Base-by-base conservation (phyloP, 306 rosid genomes). In the Datisca glomerata region DNA sequence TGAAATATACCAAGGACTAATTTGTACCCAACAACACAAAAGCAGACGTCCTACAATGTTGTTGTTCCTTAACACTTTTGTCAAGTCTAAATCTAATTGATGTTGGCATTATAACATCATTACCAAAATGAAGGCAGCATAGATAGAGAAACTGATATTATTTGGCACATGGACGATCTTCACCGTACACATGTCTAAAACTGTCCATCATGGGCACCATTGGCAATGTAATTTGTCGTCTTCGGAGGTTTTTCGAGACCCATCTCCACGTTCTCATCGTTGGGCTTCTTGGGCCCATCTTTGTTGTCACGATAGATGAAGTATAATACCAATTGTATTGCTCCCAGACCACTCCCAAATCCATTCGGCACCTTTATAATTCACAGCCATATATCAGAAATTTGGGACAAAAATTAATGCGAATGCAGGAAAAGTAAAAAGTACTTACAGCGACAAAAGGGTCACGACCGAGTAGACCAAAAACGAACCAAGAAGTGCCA, bases 401-500 rank as follows among this genome's bases (percentile, higher is more conserved):
- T 21, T 27, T 17, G 5, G 7, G 13, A 2, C 3, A 13, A 6
- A 15, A 37, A 9, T 5, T 2, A 3, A 15, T 6, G 4, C 3
- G 4, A 29, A 18, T 8, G 1, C 14, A 3, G 14, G 15, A 3
- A 31, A 12, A 31, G 15, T 13, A 33, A 17, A 10, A 55, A 3
- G 3, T 24, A 43, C 91, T 70, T 55, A 89, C 95, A 13, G 69
- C 67, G 4, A 89, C 43, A 53, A 89, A 89, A 27, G 79, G 98
- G 65, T 89, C 98, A 28, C 38, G 70, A n/a, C 95, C 98, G 22
- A 84, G 53, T 7, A 89, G 64, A 39, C 98, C 95, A 41, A 35
- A 89, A 54, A 80, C 40, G 49, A 89, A 89, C 93, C 92, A 84
- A 6, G 92, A 89, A 14, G 86, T 84, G 21, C 93, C 98, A 11